phyloP scores from a whole-genome alignment of 805 yeast species.

The Osmozyma mogii region DNA sequence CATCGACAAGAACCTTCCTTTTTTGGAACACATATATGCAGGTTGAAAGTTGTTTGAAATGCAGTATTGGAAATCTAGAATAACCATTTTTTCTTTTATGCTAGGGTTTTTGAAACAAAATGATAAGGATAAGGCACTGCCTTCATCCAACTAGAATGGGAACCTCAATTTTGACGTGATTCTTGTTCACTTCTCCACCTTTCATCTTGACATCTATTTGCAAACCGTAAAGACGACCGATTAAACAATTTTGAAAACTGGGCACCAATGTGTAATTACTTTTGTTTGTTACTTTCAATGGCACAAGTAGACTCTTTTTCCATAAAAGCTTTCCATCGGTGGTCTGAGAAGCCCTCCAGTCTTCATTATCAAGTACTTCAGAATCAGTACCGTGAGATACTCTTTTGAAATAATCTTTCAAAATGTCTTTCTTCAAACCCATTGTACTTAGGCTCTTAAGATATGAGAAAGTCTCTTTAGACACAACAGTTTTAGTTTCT shows the following conservation, averaged over 20 bases:
- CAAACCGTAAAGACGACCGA: constrained; percentile 51
- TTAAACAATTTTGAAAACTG: constrained; percentile 53
- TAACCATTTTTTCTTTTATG: not conserved
- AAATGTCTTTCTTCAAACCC: constrained; percentile 33
- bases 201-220: constrained; percentile 39
- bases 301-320: constrained; percentile 29
- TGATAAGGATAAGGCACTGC: not conserved
- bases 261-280: constrained; percentile 48
- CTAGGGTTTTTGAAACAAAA: not conserved
- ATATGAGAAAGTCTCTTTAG: constrained; percentile 27
- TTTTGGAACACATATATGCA: constrained; percentile 7
- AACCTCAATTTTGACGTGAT: constrained; percentile 22
- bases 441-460: constrained; percentile 30
- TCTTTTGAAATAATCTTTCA: constrained; percentile 28
- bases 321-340: constrained; percentile 20
- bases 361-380: constrained; percentile 9
- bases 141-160: constrained; percentile 29
- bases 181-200: constrained; percentile 27
- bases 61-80: constrained; percentile 1
- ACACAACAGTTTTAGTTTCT: constrained; percentile 23
- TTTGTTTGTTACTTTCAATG: constrained; percentile 34
- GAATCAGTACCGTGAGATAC: constrained; percentile 14
- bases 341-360: constrained; percentile 23
- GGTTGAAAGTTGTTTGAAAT: constrained; percentile 5
- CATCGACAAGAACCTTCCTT: constrained; percentile 13